Conservation (phyloP, 1,284 basidiomycete genomes). For the Cryptococcus deneoformans region DNA sequence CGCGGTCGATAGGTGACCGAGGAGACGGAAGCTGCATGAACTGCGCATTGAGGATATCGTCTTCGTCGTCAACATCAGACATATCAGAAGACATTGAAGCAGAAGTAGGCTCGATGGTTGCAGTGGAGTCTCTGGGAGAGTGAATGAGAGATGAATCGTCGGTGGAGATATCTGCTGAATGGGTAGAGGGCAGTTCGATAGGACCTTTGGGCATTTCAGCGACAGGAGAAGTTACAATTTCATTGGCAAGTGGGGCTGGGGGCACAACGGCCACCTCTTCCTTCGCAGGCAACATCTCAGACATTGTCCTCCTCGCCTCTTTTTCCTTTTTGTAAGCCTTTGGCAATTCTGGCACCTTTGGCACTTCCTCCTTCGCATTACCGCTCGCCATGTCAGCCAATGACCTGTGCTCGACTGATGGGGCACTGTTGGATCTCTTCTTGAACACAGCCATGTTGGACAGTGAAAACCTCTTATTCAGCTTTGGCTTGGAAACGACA, state of each 20-base stretch:
- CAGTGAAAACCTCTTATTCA: constrained; percentile 32
- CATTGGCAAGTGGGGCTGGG: background rate
- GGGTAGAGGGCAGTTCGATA: background rate
- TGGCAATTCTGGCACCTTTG: constrained; percentile 26
- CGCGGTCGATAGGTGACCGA: constrained; percentile 6
- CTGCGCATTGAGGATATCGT: constrained; percentile 19
- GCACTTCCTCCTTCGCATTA: constrained; percentile 5
- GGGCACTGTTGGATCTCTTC: constrained; percentile 8
- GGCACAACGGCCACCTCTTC: background rate
- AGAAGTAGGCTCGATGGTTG: constrained; percentile 1
- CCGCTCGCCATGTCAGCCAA: constrained; percentile 2
- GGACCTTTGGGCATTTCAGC: background rate
- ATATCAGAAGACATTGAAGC: background rate
- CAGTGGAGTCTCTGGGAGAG: background rate
- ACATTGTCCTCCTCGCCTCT: constrained; percentile 8
- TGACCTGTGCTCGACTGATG: background rate
- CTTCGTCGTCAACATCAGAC: constrained; percentile 4
- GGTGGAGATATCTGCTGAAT: background rate
- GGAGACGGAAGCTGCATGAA: constrained; percentile 20
- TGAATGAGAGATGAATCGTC: background rate
- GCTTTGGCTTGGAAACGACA: background rate
- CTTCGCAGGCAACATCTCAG: background rate
- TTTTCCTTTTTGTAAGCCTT: constrained; percentile 18
- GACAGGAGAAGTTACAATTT: background rate
- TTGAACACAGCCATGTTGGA: constrained; percentile 37